These are phyloP conservation scores for Aspergillus fischeri DNA, from an alignment of 2,329 filamentous ascomycete genomes.

Conservation along the genomic window DNA sequence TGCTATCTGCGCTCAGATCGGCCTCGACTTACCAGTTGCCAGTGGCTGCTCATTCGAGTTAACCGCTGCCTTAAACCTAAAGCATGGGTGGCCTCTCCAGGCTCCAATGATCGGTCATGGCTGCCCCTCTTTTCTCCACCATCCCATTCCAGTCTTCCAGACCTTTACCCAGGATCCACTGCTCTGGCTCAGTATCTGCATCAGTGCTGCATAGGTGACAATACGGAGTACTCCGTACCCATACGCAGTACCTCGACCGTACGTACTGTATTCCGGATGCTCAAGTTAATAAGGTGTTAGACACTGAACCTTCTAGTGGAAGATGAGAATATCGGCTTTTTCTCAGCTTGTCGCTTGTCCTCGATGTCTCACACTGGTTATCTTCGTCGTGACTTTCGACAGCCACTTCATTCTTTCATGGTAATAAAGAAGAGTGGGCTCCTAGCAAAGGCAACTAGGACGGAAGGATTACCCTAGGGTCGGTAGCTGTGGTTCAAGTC, in stretches of 20 bases:
- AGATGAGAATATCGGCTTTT: neutral
- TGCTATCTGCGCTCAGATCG: neutral
- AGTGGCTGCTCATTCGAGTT: slow-evolving; percentile 10
- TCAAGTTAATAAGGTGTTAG: neutral
- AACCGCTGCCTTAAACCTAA: slow-evolving; percentile 8
- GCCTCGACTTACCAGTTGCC: neutral
- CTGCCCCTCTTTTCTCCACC: slow-evolving; percentile 5
- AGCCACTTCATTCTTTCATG: neutral
- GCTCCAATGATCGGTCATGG: slow-evolving; percentile 6
- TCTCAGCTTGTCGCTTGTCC: too few relatives aligned
- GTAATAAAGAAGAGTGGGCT: neutral
- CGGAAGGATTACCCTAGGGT: neutral
- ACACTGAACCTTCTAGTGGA: neutral
- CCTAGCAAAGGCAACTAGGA: neutral
- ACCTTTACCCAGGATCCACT: slow-evolving; percentile 17
- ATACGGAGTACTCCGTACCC: too few relatives aligned
- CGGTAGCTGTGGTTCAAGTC: neutral
- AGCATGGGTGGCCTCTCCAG: slow-evolving; percentile 3
- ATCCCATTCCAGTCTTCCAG: slow-evolving; percentile 3
- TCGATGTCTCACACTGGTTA: neutral
- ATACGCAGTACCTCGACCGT: neutral
- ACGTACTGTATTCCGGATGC: neutral
- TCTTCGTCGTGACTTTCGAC: neutral
- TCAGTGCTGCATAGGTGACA: slow-evolving; percentile 5
- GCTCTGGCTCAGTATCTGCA: slow-evolving; percentile 13